phyloP scores from a whole-genome alignment of 345 rosid genomes.

The Trapa incisa region DNA sequence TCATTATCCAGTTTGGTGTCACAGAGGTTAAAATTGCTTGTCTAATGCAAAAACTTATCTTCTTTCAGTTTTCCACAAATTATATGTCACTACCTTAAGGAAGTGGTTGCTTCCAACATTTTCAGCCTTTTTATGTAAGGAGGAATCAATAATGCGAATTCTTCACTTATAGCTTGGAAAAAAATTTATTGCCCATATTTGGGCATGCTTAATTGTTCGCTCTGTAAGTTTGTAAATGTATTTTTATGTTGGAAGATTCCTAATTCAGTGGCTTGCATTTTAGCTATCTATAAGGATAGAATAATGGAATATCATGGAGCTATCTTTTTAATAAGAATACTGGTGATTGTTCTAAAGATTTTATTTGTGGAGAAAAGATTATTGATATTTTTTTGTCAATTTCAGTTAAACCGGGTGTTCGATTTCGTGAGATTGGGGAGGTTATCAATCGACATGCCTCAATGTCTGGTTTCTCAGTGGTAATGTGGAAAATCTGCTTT shows the following conservation, averaged over 20 bases:
- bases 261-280: too few species aligned
- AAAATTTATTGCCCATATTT: too few species aligned
- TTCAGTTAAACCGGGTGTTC: conserved; percentile 87
- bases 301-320: too few species aligned
- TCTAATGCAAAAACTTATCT: not conserved
- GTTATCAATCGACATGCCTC: conserved; percentile 81
- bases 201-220: not conserved
- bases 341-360: not conserved
- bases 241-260: not conserved
- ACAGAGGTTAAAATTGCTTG: not conserved
- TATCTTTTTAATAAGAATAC: not conserved
- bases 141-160: too few species aligned
- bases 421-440: conserved; percentile 93
- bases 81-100: not conserved
- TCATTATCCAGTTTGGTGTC: not conserved
- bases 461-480: conserved; percentile 95
- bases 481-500: conserved; percentile 19
- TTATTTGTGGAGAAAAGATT: not conserved
- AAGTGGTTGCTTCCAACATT: not conserved
- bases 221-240: not conserved
- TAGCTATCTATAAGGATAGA: too few species aligned
- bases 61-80: not conserved
- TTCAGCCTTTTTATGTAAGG: not conserved
- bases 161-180: too few species aligned
- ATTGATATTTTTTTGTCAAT: conserved; percentile 6